Evolutionary conservation across 345 rosid species (phyloP).

Genomic region (Populus pruinosa): DNA sequence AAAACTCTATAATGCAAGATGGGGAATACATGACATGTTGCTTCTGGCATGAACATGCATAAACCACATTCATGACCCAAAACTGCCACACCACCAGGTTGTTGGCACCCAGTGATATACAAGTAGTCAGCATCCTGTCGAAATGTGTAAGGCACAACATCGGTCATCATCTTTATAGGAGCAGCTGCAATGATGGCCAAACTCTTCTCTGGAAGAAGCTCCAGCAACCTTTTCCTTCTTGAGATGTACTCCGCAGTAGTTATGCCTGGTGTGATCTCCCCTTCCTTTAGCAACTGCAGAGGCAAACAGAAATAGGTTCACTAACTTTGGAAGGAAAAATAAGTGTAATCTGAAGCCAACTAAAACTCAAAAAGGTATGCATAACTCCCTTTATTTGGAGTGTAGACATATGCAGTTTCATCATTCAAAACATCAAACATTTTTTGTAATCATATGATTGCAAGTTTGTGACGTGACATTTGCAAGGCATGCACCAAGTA

Average conservation of each 20-base stretch:
- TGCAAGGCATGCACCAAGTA: not conserved
- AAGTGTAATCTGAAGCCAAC: not conserved
- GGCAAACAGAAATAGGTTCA: slow-evolving; percentile 2
- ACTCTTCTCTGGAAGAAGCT: slow-evolving; percentile 70
- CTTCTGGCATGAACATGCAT: slow-evolving; percentile 99
- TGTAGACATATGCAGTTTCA: not conserved
- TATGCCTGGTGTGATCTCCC: slow-evolving; percentile 89
- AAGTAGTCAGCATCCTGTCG: slow-evolving; percentile 86
- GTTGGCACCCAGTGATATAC: slow-evolving; percentile 89
- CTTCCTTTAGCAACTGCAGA: slow-evolving; percentile 68
- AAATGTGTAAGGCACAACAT: slow-evolving; percentile 84
- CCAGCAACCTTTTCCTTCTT: slow-evolving; percentile 67
- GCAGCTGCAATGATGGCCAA: slow-evolving; percentile 83
- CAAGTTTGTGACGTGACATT: not conserved
- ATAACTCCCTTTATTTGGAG: not conserved
- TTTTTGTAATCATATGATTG: too few species aligned
- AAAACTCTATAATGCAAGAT: not conserved
- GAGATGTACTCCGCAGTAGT: slow-evolving; percentile 63
- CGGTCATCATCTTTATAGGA: slow-evolving; percentile 94
- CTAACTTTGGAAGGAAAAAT: not conserved
- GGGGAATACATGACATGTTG: slow-evolving; percentile 59
- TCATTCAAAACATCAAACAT: not conserved
- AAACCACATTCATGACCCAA: slow-evolving; percentile 68
- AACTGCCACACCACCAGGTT: slow-evolving; percentile 91
- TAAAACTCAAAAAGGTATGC: not conserved